Percentiles rank a stretch among this genome's conserved stretches.
phyloP scores from a whole-genome alignment of 345 rosid species.

The Alliaria petiolata region DNA sequence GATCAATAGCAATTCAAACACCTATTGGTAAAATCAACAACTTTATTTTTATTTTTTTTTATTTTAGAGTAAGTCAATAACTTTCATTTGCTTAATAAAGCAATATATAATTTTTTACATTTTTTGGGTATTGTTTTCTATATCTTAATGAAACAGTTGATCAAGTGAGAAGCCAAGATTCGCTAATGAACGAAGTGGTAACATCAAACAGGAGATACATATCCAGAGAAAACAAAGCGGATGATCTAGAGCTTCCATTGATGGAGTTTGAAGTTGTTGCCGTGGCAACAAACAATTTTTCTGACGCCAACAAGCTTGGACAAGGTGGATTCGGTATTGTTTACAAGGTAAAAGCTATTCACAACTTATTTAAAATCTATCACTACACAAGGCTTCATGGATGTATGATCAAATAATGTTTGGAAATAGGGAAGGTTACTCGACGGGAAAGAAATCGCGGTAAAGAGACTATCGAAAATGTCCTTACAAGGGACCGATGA shows the following conservation, averaged over 20 bases:
- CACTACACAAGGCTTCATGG: neutral
- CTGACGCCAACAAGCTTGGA: too few species aligned
- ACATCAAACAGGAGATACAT: neutral
- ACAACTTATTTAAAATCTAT: neutral
- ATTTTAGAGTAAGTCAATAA: too few species aligned
- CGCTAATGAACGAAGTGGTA: neutral
- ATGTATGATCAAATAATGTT: neutral
- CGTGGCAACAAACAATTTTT: neutral
- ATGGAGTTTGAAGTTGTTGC: neutral
- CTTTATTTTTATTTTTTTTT: too few species aligned
- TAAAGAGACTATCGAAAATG: conserved; percentile 57
- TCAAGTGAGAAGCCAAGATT: neutral
- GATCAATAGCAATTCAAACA: neutral
- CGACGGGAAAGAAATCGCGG: conserved; percentile 57
- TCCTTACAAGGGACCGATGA: conserved; percentile 62
- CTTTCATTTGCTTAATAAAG: too few species aligned
- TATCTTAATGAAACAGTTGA: too few species aligned
- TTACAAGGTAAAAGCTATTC: conserved; percentile 48
- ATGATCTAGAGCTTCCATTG: neutral
- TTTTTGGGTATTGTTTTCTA: too few species aligned
- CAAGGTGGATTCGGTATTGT: conserved; percentile 68
- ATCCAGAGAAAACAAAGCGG: neutral
- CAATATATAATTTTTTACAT: too few species aligned
- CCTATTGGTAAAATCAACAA: neutral
- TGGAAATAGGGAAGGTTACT: conserved; percentile 39